Evolutionary conservation across 1,139 yeast species (phyloP), one percentile per base, ranked within the genome.

Genomic region (Sugiyamaella pinicola): DNA sequence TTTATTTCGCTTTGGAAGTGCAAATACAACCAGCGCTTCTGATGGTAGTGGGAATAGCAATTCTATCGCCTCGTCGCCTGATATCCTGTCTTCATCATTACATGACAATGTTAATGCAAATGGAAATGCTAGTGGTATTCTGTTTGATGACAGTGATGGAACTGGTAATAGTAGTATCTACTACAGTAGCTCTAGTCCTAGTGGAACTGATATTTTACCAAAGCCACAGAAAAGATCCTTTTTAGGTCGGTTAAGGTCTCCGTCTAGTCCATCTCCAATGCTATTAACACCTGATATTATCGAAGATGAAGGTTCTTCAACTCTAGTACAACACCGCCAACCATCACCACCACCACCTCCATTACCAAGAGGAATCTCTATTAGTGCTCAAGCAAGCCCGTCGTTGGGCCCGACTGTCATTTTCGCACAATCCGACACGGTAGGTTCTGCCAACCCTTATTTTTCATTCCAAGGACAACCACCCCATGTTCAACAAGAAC

Each of bases 391-490:
- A 10, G 22, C 15, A n/a, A 42, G 48, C 19, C 52, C 52, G 4
- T 41, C 42, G 4, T 18, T 49, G 21, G 24, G 43, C n/a, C 38
- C 52, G 9, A 22, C 42, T 15, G 17, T 29, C 15, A 29, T 28
- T 3, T 28, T 18, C 9, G 19, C 24, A 2, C 29, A 19, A n/a
- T 37, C 49, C 3, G 49, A 46, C 59, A 74, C 78, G 5, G 57
- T 48, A 77, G 78, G 49, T 26, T 49, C 53, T 41, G 63, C 60
- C 8, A 57, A 56, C 43, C 61, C 62, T 7, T 57, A 58, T 63
- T 80, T 80, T 64, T 78, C 77, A 4, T 79, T 78, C 58, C 84
- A 80, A 58, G 84, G 84, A 0, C 64, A 77, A 8, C 84, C 84
- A 3, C 81, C 81, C 4, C 83, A 80, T 59, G 66, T 21, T 22